Evolutionary conservation across 345 rosid genomes (phyloP), one percentile per base, ranked within the genome.

Genomic region (Bretschneidera sinensis): DNA sequence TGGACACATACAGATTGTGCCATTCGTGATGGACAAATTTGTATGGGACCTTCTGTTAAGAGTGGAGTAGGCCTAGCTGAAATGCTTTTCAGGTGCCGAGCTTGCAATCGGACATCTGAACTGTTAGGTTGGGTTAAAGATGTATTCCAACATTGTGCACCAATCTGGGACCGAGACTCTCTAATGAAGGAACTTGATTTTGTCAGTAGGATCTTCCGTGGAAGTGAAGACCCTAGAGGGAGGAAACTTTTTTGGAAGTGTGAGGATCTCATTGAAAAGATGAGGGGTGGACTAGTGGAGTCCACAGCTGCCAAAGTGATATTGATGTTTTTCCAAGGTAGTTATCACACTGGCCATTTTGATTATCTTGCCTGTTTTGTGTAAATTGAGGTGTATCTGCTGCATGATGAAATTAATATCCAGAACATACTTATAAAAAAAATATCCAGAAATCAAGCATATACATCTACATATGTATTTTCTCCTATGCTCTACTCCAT

Each of bases 1-100:
- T 94, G 99, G 97, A 90, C 97, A 57, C 97, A 94, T 76, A 86
- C 96, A 1, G 99, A 90, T 68, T 94, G 99, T 75, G 99, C 99
- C 4, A 88, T 90, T 51, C 87, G 91, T 13, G 95, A 95, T 43
- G 91, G 85, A 54, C 91, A 83, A 76, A 88, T 95, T 57, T 79
- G 79, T 20, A 88, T 69, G 85, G 97, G 96, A 43, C 72, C 85
- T 48, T 82, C 95, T 65, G 76, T 76, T 21, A 91, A 86, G 79
- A 86, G 70, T 61, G 86, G 80, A 56, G 76, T 78, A 0, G 88
- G 86, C 48, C 85, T 79, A 23, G 74, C 82, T 51, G 99, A 95
- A 66, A 95, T 95, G 98, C 83, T 86, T 69, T 91, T 95, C 73
- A 69, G 71, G 61, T 95, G 97, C 62, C 75, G 87, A 73, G 97